Conservation (phyloP, 257 asterid species). For the Nicotiana obtusifolia region DNA sequence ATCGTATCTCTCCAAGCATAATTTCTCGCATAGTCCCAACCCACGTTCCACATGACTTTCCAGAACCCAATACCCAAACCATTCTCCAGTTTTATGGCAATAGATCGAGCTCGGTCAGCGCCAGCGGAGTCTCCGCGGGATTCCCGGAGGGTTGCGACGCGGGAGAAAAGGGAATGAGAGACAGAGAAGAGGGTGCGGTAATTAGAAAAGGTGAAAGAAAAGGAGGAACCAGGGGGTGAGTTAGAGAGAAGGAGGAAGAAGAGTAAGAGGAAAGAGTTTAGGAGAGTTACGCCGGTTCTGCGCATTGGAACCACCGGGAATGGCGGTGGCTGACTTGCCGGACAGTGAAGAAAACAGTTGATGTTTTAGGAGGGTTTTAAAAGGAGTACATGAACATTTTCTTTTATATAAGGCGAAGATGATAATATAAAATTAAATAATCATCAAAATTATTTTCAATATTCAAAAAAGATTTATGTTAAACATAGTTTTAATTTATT, state of each 20-base stretch:
- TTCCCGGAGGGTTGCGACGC: slow-evolving; percentile 67
- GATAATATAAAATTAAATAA: too few relatives aligned
- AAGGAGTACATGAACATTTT: too few relatives aligned
- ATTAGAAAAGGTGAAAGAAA: slow-evolving; percentile 34
- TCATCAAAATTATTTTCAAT: too few relatives aligned
- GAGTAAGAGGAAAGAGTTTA: slow-evolving; percentile 24
- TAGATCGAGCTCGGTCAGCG: slow-evolving; percentile 46
- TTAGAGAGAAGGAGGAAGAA: slow-evolving; percentile 26
- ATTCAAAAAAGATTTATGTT: too few relatives aligned
- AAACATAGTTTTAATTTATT: too few relatives aligned
- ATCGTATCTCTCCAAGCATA: slow-evolving; percentile 52
- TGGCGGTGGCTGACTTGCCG: neutral
- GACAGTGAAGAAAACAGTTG: neutral
- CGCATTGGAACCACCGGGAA: slow-evolving; percentile 7
- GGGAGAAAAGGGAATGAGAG: slow-evolving; percentile 64
- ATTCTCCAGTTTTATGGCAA: slow-evolving; percentile 43
- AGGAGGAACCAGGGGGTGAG: slow-evolving; percentile 18
- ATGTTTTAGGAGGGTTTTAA: neutral
- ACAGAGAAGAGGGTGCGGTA: slow-evolving; percentile 54
- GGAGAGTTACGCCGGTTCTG: slow-evolving; percentile 15
- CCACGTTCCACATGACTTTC: slow-evolving; percentile 44
- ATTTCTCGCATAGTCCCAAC: slow-evolving; percentile 57
- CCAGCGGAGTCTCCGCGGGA: slow-evolving; percentile 66
- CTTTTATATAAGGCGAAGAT: too few relatives aligned
- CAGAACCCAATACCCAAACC: slow-evolving; percentile 54